phyloP scores from a whole-genome alignment of 768 basidiomycete genomes.

The Hemileccinum rubropunctum region DNA sequence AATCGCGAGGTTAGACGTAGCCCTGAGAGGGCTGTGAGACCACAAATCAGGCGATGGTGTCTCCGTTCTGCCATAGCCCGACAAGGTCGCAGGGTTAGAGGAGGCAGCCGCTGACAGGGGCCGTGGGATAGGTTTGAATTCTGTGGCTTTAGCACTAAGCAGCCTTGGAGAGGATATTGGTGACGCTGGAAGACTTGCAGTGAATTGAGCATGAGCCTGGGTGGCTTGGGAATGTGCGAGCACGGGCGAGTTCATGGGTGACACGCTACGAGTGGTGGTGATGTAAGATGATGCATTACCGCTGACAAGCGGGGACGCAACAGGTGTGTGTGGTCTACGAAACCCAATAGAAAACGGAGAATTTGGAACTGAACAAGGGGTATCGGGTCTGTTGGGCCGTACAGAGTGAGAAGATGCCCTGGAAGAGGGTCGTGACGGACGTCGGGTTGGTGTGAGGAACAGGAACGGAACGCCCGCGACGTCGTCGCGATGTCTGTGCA shows the following conservation, averaged over 20 bases:
- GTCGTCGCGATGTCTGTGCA: constrained; percentile 94
- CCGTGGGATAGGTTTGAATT: constrained; percentile 82
- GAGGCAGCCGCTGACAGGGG: constrained; percentile 75
- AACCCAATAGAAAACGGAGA: constrained; percentile 76
- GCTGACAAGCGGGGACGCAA: constrained; percentile 72
- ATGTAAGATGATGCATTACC: constrained; percentile 56
- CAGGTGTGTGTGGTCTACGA: constrained; percentile 76
- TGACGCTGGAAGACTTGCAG: constrained; percentile 80
- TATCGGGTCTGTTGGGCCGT: constrained; percentile 71
- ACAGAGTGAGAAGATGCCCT: constrained; percentile 70
- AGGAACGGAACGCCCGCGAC: constrained; percentile 78
- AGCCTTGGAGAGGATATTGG: constrained; percentile 83
- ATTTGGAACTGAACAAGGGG: constrained; percentile 69
- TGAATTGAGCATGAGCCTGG: constrained; percentile 58
- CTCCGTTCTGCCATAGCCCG: constrained; percentile 53
- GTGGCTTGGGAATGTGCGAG: constrained; percentile 54
- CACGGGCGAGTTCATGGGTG: constrained; percentile 66
- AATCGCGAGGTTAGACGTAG: constrained; percentile 84
- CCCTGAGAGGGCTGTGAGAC: constrained; percentile 69
- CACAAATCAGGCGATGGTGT: constrained; percentile 90
- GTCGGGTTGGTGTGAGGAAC: constrained; percentile 75
- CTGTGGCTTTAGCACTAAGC: constrained; percentile 85
- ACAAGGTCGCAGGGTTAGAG: constrained; percentile 50
- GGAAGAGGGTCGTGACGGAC: constrained; percentile 80
- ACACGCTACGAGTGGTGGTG: constrained; percentile 45